A percentile compares a stretch with the other conserved stretches of the same genome.
phyloP scores from a whole-genome alignment of 2,329 filamentous ascomycete genomes.

The Thermomyces lanuginosus region DNA sequence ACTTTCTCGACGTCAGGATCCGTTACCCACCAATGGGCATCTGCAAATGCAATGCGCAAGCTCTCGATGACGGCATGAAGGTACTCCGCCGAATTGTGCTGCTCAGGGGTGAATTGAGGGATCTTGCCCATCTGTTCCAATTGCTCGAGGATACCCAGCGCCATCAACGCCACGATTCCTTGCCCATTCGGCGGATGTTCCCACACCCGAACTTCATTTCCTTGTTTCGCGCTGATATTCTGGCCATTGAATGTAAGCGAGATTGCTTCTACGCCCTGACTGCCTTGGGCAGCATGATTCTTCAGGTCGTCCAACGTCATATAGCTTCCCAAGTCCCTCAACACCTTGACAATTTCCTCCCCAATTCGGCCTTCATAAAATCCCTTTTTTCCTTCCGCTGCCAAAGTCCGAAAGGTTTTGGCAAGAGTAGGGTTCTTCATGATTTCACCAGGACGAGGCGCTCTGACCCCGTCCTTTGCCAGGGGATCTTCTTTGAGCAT shows the following conservation, averaged over 20 bases:
- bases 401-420: slow-evolving; percentile 63
- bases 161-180: slow-evolving; percentile 87
- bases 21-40: slow-evolving; percentile 77
- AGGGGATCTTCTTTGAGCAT: slow-evolving; percentile 66
- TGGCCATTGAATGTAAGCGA: slow-evolving; percentile 63
- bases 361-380: slow-evolving; percentile 82
- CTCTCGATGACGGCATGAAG: slow-evolving; percentile 79
- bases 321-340: slow-evolving; percentile 58
- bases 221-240: slow-evolving; percentile 34
- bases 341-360: slow-evolving; percentile 61
- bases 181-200: slow-evolving; percentile 95
- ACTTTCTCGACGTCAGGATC: slow-evolving; percentile 61
- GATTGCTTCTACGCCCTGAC: slow-evolving; percentile 70
- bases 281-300: slow-evolving; percentile 55
- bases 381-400: slow-evolving; percentile 65
- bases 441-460: slow-evolving; percentile 67
- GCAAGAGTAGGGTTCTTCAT: slow-evolving; percentile 74
- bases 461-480: slow-evolving; percentile 52
- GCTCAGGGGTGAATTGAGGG: slow-evolving; percentile 47
- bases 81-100: slow-evolving; percentile 70
- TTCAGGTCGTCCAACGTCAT: slow-evolving; percentile 65
- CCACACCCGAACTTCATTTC: slow-evolving; percentile 59
- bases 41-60: slow-evolving; percentile 76
- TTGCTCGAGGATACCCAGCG: slow-evolving; percentile 77
- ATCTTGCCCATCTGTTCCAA: slow-evolving; percentile 63